phyloP scores from a whole-genome alignment of 345 rosid species.

The Murraya koenigii region DNA sequence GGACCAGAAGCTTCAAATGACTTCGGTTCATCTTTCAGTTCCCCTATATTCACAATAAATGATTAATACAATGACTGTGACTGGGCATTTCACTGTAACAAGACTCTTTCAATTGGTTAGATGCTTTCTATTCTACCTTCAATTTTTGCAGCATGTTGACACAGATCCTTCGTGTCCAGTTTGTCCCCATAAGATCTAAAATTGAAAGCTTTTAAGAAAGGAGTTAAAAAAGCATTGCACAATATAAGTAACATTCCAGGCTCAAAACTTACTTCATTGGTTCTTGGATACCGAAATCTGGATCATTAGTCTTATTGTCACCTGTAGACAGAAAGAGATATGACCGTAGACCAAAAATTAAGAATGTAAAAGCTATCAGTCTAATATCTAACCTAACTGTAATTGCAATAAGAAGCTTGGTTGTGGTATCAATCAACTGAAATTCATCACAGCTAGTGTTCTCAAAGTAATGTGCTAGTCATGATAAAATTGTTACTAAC shows the following conservation, averaged over 20 bases:
- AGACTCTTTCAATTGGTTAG: not conserved
- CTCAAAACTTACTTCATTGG: constrained; percentile 41
- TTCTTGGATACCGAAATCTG: constrained; percentile 26
- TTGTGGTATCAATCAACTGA: not conserved
- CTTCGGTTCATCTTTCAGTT: constrained; percentile 19
- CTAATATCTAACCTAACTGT: not conserved
- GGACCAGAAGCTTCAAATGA: constrained; percentile 23
- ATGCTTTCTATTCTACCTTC: constrained; percentile 37
- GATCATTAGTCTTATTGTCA: constrained; percentile 29
- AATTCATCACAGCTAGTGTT: not conserved
- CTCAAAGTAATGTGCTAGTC: not conserved
- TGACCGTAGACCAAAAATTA: not conserved
- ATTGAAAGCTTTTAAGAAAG: constrained; percentile 6
- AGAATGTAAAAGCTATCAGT: not conserved
- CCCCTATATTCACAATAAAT: constrained; percentile 21
- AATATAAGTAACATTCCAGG: constrained; percentile 6
- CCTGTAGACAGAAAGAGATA: constrained; percentile 25
- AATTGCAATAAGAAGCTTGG: not conserved
- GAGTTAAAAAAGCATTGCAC: not conserved
- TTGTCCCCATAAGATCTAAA: constrained; percentile 35
- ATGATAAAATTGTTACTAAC: constrained; percentile 17
- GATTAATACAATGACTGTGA: not conserved
- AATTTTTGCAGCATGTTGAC: constrained; percentile 18
- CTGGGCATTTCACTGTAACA: not conserved
- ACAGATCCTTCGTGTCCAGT: constrained; percentile 14